These are phyloP conservation scores for Aspergillus sp. DNA, from an alignment of 2,329 filamentous ascomycete genomes.

Conservation along the genomic window DNA sequence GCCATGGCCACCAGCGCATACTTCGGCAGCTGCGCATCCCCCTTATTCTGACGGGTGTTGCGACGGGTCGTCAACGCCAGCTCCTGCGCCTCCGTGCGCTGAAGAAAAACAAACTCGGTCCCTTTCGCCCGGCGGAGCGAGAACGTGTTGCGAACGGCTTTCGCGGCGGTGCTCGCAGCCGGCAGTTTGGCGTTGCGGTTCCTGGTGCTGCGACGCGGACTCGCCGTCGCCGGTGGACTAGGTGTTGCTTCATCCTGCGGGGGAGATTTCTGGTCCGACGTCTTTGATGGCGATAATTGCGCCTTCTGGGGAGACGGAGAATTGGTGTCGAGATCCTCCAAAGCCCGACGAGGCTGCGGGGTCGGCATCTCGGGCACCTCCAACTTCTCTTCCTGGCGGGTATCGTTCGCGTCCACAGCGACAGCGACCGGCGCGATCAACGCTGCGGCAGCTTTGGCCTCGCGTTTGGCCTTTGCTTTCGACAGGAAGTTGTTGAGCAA, in stretches of 20 bases:
- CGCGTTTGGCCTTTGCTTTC: conserved; percentile 42
- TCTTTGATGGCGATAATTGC: conserved; percentile 29
- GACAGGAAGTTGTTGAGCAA: conserved; percentile 42
- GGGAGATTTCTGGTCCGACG: conserved; percentile 10
- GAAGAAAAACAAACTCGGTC: conserved; percentile 45
- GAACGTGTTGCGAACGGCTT: conserved; percentile 36
- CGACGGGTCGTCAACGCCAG: conserved; percentile 41
- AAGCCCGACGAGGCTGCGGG: conserved; percentile 31
- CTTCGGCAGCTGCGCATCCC: conserved; percentile 35
- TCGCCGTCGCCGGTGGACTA: conserved; percentile 9
- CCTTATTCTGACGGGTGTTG: conserved; percentile 45
- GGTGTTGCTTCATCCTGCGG: conserved; percentile 16
- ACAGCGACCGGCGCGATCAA: conserved; percentile 19
- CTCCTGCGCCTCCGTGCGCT: conserved; percentile 42
- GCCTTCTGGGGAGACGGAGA: conserved; percentile 38
- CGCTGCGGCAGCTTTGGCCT: conserved; percentile 31
- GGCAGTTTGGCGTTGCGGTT: conserved; percentile 23
- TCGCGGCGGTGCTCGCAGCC: conserved; percentile 17
- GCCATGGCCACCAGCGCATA: conserved; percentile 26
- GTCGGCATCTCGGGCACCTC: conserved; percentile 22
- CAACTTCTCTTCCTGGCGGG: conserved; percentile 13
- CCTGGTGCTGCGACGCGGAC: conserved; percentile 40
- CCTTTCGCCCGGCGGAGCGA: conserved; percentile 45
- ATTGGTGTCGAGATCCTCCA: conserved; percentile 39
- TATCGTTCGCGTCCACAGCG: conserved; percentile 13